These are phyloP conservation scores for Pterula multifida DNA, from an alignment of 1,284 basidiomycete genomes.

Conservation along the genomic window DNA sequence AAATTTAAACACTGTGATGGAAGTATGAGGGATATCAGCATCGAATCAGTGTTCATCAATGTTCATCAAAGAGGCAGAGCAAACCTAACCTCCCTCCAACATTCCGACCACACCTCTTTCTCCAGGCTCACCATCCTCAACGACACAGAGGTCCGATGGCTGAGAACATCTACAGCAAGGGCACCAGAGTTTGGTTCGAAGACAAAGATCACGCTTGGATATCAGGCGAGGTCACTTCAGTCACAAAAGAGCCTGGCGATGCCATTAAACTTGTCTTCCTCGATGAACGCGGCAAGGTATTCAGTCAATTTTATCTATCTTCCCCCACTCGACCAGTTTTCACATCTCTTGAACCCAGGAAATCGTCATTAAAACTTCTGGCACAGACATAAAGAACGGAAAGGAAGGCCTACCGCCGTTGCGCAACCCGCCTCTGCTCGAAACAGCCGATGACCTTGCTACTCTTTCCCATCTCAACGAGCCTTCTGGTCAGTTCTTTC, in stretches of 20 bases:
- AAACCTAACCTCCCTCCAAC: neutral
- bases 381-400: slow-evolving; percentile 64
- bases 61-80: neutral
- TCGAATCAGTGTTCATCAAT: neutral
- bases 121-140: slow-evolving; percentile 1
- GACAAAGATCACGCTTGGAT: slow-evolving; percentile 92
- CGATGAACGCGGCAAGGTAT: slow-evolving; percentile 82
- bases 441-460: slow-evolving; percentile 96
- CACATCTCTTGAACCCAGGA: slow-evolving; percentile 35
- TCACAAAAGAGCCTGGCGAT: slow-evolving; percentile 51
- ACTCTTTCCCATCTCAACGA: slow-evolving; percentile 98
- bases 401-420: slow-evolving; percentile 79
- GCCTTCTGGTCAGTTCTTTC: slow-evolving; percentile 64
- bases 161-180: slow-evolving; percentile 79
- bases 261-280: slow-evolving; percentile 67
- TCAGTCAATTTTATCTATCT: slow-evolving; percentile 9
- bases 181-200: slow-evolving; percentile 79
- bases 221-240: slow-evolving; percentile 70
- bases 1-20: slow-evolving; percentile 7
- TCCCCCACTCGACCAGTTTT: slow-evolving; percentile 7
- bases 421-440: slow-evolving; percentile 91
- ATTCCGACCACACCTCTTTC: slow-evolving; percentile 1
- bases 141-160: slow-evolving; percentile 38
- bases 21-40: neutral
- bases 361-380: slow-evolving; percentile 65